Evolutionary conservation across 2,329 filamentous ascomycete genomes (phyloP).

Genomic region (Pestalotiopsis fici): DNA sequence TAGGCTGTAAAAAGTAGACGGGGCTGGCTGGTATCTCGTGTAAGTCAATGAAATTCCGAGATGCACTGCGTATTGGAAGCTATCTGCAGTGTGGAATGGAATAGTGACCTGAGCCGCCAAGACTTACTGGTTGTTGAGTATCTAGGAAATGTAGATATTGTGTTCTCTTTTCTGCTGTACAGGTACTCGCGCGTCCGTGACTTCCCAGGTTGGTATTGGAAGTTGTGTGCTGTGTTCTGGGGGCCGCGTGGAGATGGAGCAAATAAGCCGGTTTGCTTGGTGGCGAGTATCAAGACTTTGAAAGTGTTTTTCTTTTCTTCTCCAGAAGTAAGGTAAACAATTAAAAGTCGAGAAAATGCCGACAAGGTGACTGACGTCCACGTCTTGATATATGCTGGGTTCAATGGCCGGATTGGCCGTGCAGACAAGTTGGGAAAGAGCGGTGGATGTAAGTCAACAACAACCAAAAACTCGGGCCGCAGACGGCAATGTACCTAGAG

Average conservation of each 20-base stretch:
- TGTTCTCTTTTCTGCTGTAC: background rate
- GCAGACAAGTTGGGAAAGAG: slow-evolving; percentile 12
- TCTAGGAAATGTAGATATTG: background rate
- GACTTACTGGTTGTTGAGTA: too few species aligned
- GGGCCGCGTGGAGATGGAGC: background rate
- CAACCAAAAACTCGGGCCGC: background rate
- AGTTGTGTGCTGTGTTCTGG: background rate
- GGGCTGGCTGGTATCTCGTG: background rate
- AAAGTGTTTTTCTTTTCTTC: background rate
- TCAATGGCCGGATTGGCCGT: background rate
- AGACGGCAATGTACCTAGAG: too few species aligned
- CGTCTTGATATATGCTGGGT: background rate
- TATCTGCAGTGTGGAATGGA: too few species aligned
- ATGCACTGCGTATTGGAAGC: too few species aligned
- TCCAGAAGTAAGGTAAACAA: background rate
- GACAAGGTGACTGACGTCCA: background rate
- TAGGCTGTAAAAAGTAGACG: background rate
- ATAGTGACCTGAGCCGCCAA: too few species aligned
- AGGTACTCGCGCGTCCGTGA: background rate
- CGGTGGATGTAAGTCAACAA: slow-evolving; percentile 13
- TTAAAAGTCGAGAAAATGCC: background rate
- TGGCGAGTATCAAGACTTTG: background rate
- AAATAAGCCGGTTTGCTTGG: background rate
- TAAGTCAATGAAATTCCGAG: too few species aligned
- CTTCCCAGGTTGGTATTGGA: background rate